Percentiles rank a stretch among this genome's conserved stretches.
phyloP scores from a whole-genome alignment of 306 rosid species.

The Ormosia emarginata region DNA sequence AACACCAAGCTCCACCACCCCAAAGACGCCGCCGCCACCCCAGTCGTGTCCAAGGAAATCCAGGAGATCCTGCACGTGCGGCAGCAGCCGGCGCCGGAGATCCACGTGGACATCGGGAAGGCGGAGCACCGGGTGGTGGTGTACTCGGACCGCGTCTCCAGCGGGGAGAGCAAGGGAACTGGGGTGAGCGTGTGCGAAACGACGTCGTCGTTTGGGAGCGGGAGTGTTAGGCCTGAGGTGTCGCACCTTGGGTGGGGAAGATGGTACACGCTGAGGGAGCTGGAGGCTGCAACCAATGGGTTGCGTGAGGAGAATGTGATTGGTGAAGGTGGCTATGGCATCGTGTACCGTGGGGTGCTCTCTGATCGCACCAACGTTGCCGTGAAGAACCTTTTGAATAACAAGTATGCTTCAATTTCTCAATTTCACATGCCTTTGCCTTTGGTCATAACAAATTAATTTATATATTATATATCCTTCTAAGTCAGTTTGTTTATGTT shows the following conservation, averaged over 20 bases:
- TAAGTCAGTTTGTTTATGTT: no score
- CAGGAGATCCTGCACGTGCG: conserved; percentile 58
- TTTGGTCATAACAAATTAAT: no score
- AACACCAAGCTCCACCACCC: background rate
- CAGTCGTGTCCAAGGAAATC: conserved; percentile 71
- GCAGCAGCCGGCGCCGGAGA: conserved; percentile 34
- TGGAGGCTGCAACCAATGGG: conserved; percentile 85
- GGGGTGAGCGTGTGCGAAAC: conserved; percentile 48
- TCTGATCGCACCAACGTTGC: conserved; percentile 75
- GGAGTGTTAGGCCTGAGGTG: conserved; percentile 79
- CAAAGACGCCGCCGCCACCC: conserved; percentile 25
- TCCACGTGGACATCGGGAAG: conserved; percentile 72
- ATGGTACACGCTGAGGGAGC: conserved; percentile 90
- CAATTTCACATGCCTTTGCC: no score
- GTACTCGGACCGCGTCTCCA: conserved; percentile 55
- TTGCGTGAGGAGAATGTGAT: conserved; percentile 79
- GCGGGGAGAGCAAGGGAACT: conserved; percentile 70
- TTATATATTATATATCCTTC: no score
- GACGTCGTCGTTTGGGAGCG: conserved; percentile 49
- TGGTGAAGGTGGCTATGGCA: conserved; percentile 98
- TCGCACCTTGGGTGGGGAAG: conserved; percentile 99
- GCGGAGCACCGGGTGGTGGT: conserved; percentile 56
- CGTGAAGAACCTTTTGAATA: conserved; percentile 91
- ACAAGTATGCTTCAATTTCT: conserved; percentile 45
- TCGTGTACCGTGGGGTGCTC: conserved; percentile 74